Evolutionary conservation across 2,329 filamentous ascomycete species (phyloP).

Genomic region (Magnaporthales sp.): DNA sequence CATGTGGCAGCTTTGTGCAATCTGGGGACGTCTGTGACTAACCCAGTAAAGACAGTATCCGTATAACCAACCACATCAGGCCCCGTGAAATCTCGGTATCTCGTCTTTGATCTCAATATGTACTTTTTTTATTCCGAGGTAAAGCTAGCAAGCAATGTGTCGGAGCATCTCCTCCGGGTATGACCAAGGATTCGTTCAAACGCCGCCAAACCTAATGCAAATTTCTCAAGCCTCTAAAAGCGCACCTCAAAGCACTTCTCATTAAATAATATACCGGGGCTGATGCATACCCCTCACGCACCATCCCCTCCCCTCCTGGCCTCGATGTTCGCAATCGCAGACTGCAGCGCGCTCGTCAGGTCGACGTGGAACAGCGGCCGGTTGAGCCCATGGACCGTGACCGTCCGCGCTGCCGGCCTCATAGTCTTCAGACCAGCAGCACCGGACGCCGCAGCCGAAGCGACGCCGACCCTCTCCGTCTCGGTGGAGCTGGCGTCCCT

Average conservation of each 20-base stretch:
- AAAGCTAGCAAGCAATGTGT: background rate
- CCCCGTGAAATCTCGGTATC: too few relatives aligned
- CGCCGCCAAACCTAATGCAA: background rate
- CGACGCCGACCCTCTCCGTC: background rate
- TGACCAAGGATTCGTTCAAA: background rate
- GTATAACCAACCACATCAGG: too few relatives aligned
- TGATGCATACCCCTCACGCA: background rate
- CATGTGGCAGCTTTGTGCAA: background rate
- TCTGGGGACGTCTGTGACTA: background rate
- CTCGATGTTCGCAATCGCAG: constrained; percentile 73
- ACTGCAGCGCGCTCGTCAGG: constrained; percentile 79
- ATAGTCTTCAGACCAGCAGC: constrained; percentile 1
- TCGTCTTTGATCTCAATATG: background rate
- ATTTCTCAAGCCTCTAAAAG: background rate
- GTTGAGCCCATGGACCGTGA: constrained; percentile 77
- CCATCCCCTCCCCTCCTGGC: constrained; percentile 28
- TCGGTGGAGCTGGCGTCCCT: background rate
- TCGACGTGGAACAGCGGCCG: constrained; percentile 91
- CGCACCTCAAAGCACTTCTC: background rate
- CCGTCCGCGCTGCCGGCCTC: constrained; percentile 22
- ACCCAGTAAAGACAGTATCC: background rate
- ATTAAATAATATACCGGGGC: background rate
- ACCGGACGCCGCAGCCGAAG: background rate
- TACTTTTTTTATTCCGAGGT: background rate
- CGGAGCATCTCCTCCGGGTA: background rate